Evolutionary conservation across 176 grass and related monocot genomes (phyloP), one percentile per base, ranked within the genome.

Genomic region (Olyra latifolia): DNA sequence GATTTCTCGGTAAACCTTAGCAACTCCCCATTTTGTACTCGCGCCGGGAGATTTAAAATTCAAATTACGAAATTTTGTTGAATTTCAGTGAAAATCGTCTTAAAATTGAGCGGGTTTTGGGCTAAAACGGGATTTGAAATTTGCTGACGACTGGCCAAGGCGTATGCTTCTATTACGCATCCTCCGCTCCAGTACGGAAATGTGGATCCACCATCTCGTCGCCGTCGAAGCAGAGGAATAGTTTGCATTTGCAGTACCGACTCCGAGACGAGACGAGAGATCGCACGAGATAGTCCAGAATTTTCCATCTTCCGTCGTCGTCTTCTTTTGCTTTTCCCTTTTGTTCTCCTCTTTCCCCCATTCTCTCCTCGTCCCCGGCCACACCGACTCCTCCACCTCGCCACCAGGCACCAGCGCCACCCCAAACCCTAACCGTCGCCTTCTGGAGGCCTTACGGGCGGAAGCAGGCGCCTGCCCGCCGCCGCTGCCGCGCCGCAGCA

Each of bases 281-380:
- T 68, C 78, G 46, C 67, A 44, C 48, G 78, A 54, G 32, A 9
- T 25, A 83, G 45, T 85, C 77, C 82, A 76, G 87, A 89, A 85
- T 80, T 79, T 89, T 81, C 87, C 55, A 85, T 68, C 55, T 63
- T 52, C 62, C 23, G 77, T 55, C 4, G 17, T 78, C 61, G 71
- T 84, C 82, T 71, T 6, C 65, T 77, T 38, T 76, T 30, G 22
- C 80, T n/a, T 74, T 83, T 83, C 39, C 75, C 8, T 61, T 86
- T 87, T 47, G 47, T 88, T 88, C 76, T 28, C 50, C 62, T 75
- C 62, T 4, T 15, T 44, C 52, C 44, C 7, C 61, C 67, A 19
- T 67, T 48, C 78, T 40, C 29, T 62, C 25, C 6, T 45, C 62
- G 63, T 75, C 76, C 70, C 62, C 82, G 76, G 69, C 54, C 15